phyloP scores from a whole-genome alignment of 495 filamentous ascomycete species.

The Sphaerosporella brunnea region DNA sequence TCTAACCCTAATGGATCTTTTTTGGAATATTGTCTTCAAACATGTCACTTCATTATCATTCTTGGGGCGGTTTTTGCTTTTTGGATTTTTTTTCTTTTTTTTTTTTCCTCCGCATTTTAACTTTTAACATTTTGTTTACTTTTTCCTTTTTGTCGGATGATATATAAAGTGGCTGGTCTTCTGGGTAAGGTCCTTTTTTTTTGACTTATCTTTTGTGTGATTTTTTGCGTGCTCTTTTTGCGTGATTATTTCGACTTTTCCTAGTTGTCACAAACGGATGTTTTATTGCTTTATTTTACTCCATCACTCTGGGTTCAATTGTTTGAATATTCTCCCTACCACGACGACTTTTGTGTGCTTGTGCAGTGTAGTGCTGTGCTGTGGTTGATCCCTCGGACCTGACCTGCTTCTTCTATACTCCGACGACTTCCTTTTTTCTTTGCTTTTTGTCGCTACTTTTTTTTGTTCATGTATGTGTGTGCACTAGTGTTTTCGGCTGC shows the following conservation, averaged over 20 bases:
- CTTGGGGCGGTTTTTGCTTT: slow-evolving; percentile 8
- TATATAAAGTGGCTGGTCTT: slow-evolving; percentile 8
- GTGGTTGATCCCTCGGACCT: no score
- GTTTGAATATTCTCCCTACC: no score
- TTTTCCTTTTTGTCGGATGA: background rate
- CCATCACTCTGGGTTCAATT: no score
- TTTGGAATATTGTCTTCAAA: slow-evolving; percentile 17
- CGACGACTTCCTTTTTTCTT: no score
- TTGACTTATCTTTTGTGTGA: background rate
- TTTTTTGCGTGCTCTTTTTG: background rate
- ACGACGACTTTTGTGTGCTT: no score
- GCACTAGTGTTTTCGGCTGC: no score
- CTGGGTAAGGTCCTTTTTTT: slow-evolving; percentile 4
- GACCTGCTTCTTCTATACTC: no score
- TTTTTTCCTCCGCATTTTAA: slow-evolving; percentile 1
- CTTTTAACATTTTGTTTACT: slow-evolving; percentile 6
- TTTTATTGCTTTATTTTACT: no score
- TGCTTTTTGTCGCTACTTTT: no score
- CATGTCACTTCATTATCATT: slow-evolving; percentile 21
- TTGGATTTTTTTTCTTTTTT: slow-evolving; percentile 3
- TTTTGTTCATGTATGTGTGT: no score
- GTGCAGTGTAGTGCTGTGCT: no score
- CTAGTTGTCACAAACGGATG: no score
- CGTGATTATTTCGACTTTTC: background rate
- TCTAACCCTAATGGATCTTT: slow-evolving; percentile 24